These are phyloP conservation scores for Myotisia sp. DNA, from an alignment of 2,329 filamentous ascomycete species.

Conservation along the genomic window DNA sequence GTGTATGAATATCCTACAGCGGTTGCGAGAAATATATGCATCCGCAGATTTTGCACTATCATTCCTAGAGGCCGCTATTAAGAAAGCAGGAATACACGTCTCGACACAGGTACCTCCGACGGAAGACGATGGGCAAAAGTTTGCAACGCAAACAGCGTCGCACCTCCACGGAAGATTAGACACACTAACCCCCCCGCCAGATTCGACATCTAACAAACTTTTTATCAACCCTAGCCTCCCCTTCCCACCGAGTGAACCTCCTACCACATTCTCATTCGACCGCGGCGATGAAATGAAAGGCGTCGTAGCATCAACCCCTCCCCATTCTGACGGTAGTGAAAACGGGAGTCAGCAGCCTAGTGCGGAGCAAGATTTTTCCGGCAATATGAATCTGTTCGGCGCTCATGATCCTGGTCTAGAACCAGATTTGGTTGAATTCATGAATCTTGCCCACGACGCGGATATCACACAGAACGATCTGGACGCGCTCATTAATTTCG, in stretches of 20 bases:
- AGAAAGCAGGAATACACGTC: conserved; percentile 68
- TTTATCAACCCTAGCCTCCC: not conserved
- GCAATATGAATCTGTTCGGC: not conserved
- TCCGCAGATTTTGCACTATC: conserved; percentile 93
- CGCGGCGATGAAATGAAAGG: conserved; percentile 15
- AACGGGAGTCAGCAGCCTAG: conserved; percentile 20
- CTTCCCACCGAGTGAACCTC: not conserved
- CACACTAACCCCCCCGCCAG: conserved; percentile 29
- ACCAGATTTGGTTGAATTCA: conserved; percentile 27
- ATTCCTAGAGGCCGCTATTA: conserved; percentile 82
- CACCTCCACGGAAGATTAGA: conserved; percentile 15
- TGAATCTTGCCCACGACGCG: conserved; percentile 31
- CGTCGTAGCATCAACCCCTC: conserved; percentile 28
- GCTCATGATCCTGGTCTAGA: conserved; percentile 14
- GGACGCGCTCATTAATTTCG: conserved; percentile 34
- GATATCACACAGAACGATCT: conserved; percentile 34
- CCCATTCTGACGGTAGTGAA: conserved; percentile 29
- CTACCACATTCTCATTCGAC: conserved; percentile 9
- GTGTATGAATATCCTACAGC: conserved; percentile 85
- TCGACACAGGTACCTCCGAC: conserved; percentile 30
- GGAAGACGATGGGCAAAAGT: conserved; percentile 7
- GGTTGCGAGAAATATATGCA: conserved; percentile 74
- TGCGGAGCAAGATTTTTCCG: conserved; percentile 5
- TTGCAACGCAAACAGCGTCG: not conserved
- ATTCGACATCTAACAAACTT: conserved; percentile 23